Evolutionary conservation across 1,284 basidiomycete genomes (phyloP), one percentile per base, ranked within the genome.

Genomic region (Sanghuangporus weigelae): DNA sequence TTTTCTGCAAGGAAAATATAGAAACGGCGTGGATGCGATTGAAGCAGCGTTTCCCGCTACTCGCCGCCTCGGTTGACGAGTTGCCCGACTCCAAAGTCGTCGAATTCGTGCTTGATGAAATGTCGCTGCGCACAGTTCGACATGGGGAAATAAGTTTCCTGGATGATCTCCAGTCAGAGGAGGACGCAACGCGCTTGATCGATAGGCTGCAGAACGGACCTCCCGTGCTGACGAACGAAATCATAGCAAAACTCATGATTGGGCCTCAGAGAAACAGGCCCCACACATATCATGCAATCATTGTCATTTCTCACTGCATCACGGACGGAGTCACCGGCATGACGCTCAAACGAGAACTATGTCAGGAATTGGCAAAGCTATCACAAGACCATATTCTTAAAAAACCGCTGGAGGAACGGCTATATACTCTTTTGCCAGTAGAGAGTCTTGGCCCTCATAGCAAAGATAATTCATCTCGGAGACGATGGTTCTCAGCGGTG

Each of bases 401-500:
- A 71, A 48, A 57, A 35, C 54, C 71, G 40, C 63, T 80, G 51
- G 69, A 75, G 58, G 70, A 78, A 14, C 75, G 79, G n/a, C 71
- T 86, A 36, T 71, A 74, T 2, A 70, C 82, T 68, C 74, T 76
- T 0, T 62, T 77, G 1, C 66, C 82, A 0, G 72, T 73, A 0
- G 77, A 79, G 21, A 73, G 74, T 1, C 69, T 82, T 11, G 60
- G 72, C 26, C 78, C 81, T 2, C 62, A 67, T 7, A 61, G 65
- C 6, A 70, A 71, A 54, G 68, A 76, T 42, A 77, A 69, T 58
- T 44, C 69, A 5, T 73, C 80, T 2, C 74, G 71, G 60, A 74
- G 73, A 63, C 73, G 80, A 64, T 86, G 85, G 85, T 75, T 79
- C 21, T 71, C 69, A 57, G 82, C 80, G 0, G 77, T 81, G 19